These are phyloP conservation scores for Lentinula raphanica DNA, from an alignment of 768 basidiomycete species.

Conservation along the genomic window DNA sequence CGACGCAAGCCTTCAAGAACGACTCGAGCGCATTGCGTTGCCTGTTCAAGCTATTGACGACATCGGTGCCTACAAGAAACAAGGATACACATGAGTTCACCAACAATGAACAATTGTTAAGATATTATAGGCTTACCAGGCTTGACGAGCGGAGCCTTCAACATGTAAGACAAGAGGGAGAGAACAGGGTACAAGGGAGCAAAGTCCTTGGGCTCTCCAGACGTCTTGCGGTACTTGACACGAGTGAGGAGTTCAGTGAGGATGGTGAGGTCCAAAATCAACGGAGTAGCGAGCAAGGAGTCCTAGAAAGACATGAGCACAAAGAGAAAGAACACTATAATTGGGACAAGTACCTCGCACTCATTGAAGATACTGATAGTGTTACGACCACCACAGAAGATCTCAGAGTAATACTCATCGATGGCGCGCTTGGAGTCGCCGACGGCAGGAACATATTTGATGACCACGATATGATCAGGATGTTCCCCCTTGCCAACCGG, in stretches of 20 bases:
- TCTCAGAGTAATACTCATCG: constrained; percentile 98
- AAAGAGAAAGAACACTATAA: not conserved
- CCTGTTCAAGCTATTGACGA: constrained; percentile 91
- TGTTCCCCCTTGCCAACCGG: constrained; percentile 80
- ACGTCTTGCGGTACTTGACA: constrained; percentile 71
- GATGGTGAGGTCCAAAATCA: constrained; percentile 92
- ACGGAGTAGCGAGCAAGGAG: constrained; percentile 90
- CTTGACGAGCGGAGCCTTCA: constrained; percentile 97
- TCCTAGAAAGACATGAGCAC: constrained; percentile 45
- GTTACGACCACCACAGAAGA: constrained; percentile 91
- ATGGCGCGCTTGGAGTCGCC: constrained; percentile 99
- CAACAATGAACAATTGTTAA: not conserved
- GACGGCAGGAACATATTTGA: constrained; percentile 95
- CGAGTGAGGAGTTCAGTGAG: constrained; percentile 93
- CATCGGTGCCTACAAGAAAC: constrained; percentile 57
- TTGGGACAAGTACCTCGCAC: constrained; percentile 64
- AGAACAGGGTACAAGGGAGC: constrained; percentile 85
- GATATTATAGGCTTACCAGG: constrained; percentile 44
- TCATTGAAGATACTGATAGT: constrained; percentile 98
- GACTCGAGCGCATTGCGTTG: constrained; percentile 92
- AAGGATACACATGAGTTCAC: no score
- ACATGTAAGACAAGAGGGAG: constrained; percentile 92
- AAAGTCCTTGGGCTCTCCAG: constrained; percentile 51
- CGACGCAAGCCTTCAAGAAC: constrained; percentile 93
- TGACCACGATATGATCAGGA: constrained; percentile 94